Evolutionary conservation across 2,329 filamentous ascomycete species (phyloP), one percentile per base, ranked within the genome.

Genomic region (Cladosporium halotolerans): DNA sequence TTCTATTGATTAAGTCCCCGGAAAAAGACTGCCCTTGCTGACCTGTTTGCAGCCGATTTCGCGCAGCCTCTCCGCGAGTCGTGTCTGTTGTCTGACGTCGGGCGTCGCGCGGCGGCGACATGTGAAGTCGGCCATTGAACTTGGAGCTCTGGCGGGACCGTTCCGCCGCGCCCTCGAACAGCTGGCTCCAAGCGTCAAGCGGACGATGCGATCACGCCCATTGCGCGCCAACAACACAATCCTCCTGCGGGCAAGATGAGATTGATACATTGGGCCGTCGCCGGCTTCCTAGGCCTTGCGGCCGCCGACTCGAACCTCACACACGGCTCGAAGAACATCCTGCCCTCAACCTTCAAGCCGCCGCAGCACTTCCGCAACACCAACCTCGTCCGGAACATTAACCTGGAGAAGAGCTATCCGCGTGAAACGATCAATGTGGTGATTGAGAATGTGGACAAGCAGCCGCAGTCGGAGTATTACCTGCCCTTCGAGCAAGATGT

Each of bases 361-460:
- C 86, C 91, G 11, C 88, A 89, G 69, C 88, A 91, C 61, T 99
- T 96, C 77, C 89, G 91, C 75, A 96, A 99, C 73, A 80, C 80
- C 72, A 97, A 99, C 70, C 73, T 97, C 31, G 86, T 97, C 48
- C 88, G 93, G 65, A 85, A 87, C 59, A 85, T 95, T 67, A 96
- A 95, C 61, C 74, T 96, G 55, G 92, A 97, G 73, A 97, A 96
- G 78, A 88, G 84, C 62, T 97, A 93, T 66, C 84, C 85, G 52
- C 85, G 90, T 68, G 92, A 97, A 73, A 86, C 85, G 11, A 83
- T 96, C 78, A 96, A 97, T 73, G 85, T 96, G n/a, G 79, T 95
- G 48, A 83, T 99, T 58, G 87, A 96, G 76, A 99, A 99, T 70
- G 78, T 88, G 61, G 88, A 86, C 66, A 79, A 80, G 57, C 76